Evolutionary conservation across 495 filamentous ascomycete genomes (phyloP).

Genomic region (Extremus antarcticus): DNA sequence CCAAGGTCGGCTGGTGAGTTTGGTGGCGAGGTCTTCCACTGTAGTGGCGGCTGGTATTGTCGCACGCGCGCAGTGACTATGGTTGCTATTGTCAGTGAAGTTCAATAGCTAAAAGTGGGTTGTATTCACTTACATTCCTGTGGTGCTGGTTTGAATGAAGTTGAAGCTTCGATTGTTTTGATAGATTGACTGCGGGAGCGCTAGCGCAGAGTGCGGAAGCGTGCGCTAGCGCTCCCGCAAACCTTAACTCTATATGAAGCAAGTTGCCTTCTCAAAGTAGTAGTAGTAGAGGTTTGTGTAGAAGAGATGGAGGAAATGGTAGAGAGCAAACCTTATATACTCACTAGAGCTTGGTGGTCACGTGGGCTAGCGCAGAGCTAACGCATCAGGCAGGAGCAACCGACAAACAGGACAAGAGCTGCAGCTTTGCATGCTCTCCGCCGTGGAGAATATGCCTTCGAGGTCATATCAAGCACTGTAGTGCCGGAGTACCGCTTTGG

Average conservation of each 20-base stretch:
- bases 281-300: not conserved
- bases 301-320: not conserved
- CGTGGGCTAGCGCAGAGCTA: not conserved
- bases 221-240: no score
- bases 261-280: no score
- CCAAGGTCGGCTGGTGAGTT: no score
- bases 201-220: no score
- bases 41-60: not conserved
- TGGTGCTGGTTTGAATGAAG: not conserved
- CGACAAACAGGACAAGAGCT: not conserved
- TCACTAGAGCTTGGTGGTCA: not conserved
- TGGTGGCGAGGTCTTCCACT: no score
- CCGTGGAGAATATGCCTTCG: no score
- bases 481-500: no score
- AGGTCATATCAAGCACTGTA: not conserved
- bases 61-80: not conserved
- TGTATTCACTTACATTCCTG: not conserved
- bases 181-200: not conserved
- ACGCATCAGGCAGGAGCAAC: not conserved
- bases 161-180: not conserved
- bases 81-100: not conserved
- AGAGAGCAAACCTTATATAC: not conserved
- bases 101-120: no score
- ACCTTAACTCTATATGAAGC: no score
- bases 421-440: not conserved